Evolutionary conservation across 768 basidiomycete genomes (phyloP).

Genomic region (Pisolithus sp.): DNA sequence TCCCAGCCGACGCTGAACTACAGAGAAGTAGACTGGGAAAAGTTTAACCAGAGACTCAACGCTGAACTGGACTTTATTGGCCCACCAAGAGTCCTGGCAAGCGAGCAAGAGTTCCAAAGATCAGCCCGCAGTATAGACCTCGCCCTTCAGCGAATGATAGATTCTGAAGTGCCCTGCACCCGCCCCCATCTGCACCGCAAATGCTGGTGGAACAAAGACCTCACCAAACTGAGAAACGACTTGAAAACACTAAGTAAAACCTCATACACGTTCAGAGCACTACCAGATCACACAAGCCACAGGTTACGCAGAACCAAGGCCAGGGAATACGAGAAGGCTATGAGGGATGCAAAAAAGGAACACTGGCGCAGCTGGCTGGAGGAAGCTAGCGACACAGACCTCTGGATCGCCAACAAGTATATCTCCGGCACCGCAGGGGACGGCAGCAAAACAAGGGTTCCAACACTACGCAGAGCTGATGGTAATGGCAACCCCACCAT

Average conservation of each 20-base stretch:
- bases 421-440: constrained; percentile 4
- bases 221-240: constrained; percentile 13
- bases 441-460: not conserved
- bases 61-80: not conserved
- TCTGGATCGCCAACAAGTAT: constrained; percentile 24
- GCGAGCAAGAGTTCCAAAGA: constrained; percentile 9
- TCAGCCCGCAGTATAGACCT: too few relatives aligned
- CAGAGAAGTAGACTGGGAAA: constrained; percentile 4
- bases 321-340: constrained; percentile 10
- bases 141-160: constrained; percentile 12
- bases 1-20: not conserved
- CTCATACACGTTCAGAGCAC: constrained; percentile 2
- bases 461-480: not conserved
- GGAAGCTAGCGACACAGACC: not conserved
- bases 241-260: constrained; percentile 9
- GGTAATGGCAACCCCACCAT: not conserved
- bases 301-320: constrained; percentile 4
- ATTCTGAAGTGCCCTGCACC: constrained; percentile 12
- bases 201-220: constrained; percentile 30
- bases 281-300: constrained; percentile 19
- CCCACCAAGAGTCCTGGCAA: not conserved
- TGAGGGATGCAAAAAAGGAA: constrained; percentile 15
- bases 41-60: not conserved
- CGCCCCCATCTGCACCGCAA: constrained; percentile 19
- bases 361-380: constrained; percentile 23